A percentile compares a stretch with the other conserved stretches of the same genome.
These are phyloP conservation scores for Yamadazyma atlantica DNA, from an alignment of 1,139 yeast species.

Conservation along the genomic window DNA sequence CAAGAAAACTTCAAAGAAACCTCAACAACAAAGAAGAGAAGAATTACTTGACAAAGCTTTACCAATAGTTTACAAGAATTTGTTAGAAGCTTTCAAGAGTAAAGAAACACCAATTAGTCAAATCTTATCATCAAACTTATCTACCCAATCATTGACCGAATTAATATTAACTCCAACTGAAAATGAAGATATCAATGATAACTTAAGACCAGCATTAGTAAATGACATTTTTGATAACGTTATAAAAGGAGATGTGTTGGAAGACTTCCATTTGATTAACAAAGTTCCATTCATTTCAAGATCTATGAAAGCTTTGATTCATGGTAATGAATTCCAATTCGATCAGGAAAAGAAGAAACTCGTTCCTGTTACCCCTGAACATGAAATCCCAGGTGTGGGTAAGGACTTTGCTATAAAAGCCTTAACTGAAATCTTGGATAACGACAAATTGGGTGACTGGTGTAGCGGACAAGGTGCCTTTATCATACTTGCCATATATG, in stretches of 20 bases:
- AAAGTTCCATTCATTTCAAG: slow-evolving; percentile 74
- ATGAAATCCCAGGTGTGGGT: slow-evolving; percentile 58
- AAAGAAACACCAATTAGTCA: slow-evolving; percentile 25
- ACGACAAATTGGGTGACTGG: slow-evolving; percentile 60
- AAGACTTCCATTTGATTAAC: slow-evolving; percentile 63
- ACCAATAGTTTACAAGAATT: slow-evolving; percentile 61
- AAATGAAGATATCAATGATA: slow-evolving; percentile 42
- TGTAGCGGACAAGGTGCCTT: slow-evolving; percentile 77
- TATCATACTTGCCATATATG: slow-evolving; percentile 69
- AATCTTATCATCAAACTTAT: slow-evolving; percentile 67
- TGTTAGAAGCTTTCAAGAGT: slow-evolving; percentile 41
- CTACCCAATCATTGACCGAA: slow-evolving; percentile 82
- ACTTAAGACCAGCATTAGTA: slow-evolving; percentile 51
- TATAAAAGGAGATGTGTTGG: slow-evolving; percentile 71
- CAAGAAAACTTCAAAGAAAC: slow-evolving; percentile 78
- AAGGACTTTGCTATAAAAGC: slow-evolving; percentile 57
- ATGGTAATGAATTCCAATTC: slow-evolving; percentile 57
- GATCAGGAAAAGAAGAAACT: slow-evolving; percentile 71
- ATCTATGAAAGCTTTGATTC: slow-evolving; percentile 74
- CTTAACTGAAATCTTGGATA: slow-evolving; percentile 49
- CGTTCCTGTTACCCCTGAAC: slow-evolving; percentile 36
- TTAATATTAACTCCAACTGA: slow-evolving; percentile 57
- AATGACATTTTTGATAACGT: slow-evolving; percentile 52
- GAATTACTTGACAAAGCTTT: slow-evolving; percentile 69
- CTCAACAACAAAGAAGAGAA: slow-evolving; percentile 67